phyloP scores from a whole-genome alignment of 129 eudicot species.

The Lactuca saligna region DNA sequence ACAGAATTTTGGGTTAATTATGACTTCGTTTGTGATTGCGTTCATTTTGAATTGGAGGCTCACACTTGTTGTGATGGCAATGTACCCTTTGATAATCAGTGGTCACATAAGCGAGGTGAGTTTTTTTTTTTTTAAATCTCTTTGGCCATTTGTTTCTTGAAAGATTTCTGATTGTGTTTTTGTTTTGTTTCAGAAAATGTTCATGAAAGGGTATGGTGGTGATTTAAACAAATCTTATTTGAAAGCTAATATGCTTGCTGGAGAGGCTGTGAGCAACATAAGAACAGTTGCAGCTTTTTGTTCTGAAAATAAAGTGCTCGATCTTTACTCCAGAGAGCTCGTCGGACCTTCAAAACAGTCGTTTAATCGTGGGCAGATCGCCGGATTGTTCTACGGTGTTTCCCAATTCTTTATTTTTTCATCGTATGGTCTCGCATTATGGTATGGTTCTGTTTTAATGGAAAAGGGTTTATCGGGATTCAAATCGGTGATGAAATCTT shows the following conservation, averaged over 20 bases:
- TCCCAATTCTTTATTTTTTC: constrained; percentile 97
- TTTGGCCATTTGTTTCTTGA: not conserved
- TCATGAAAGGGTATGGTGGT: constrained; percentile 96
- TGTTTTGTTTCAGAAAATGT: constrained; percentile 75
- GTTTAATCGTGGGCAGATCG: constrained; percentile 87
- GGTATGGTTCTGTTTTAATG: constrained; percentile 99
- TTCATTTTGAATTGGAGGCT: constrained; percentile 95
- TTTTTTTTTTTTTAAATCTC: not conserved
- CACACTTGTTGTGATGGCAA: constrained; percentile 82
- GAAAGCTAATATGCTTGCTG: constrained; percentile 99
- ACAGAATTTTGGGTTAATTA: constrained; percentile 79
- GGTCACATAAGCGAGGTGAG: constrained; percentile 97
- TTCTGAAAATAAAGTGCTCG: constrained; percentile 86
- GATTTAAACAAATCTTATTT: constrained; percentile 92
- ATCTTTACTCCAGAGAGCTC: constrained; percentile 79
- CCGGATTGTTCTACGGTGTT: constrained; percentile 86
- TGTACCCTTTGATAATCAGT: constrained; percentile 85
- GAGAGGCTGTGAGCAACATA: constrained; percentile 96
- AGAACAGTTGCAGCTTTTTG: constrained; percentile 98
- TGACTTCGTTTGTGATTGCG: constrained; percentile 83
- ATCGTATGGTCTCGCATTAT: constrained; percentile 89
- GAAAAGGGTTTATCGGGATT: constrained; percentile 74
- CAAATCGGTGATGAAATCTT: constrained; percentile 91
- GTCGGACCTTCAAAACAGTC: constrained; percentile 82
- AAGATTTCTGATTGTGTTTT: constrained; percentile 9